These are phyloP conservation scores for Naumovozyma castellii DNA, from an alignment of 805 yeast species.

Conservation along the genomic window DNA sequence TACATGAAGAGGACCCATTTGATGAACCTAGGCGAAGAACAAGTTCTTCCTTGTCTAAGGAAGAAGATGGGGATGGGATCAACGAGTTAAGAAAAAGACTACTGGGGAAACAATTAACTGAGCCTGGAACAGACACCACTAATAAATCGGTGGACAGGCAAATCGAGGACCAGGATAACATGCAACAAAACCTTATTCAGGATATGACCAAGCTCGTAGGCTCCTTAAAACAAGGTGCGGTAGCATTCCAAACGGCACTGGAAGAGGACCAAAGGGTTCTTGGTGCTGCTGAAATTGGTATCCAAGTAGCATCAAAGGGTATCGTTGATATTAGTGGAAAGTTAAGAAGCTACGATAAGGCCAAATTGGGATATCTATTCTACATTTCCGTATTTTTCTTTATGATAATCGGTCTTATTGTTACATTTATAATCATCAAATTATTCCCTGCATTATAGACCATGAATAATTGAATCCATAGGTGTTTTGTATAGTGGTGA, in stretches of 20 bases:
- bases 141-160: slow-evolving; percentile 27
- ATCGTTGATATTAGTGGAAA: slow-evolving; percentile 26
- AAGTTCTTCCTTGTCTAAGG: background rate
- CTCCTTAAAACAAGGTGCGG: slow-evolving; percentile 33
- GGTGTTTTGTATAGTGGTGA: too few species aligned
- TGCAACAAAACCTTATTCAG: slow-evolving; percentile 31
- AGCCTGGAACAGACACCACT: slow-evolving; percentile 1
- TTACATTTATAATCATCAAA: slow-evolving; percentile 30
- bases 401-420: slow-evolving; percentile 26
- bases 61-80: slow-evolving; percentile 24
- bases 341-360: slow-evolving; percentile 25
- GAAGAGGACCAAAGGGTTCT: slow-evolving; percentile 32
- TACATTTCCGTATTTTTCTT: slow-evolving; percentile 18
- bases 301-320: slow-evolving; percentile 32
- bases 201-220: slow-evolving; percentile 33
- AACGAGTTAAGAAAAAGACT: slow-evolving; percentile 28
- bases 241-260: slow-evolving; percentile 33
- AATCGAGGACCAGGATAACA: slow-evolving; percentile 29
- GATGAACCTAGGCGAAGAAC: background rate
- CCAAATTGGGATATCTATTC: slow-evolving; percentile 25
- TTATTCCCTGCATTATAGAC: slow-evolving; percentile 31
- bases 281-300: slow-evolving; percentile 35
- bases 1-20: background rate
- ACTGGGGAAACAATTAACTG: slow-evolving; percentile 13
- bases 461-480: too few species aligned